Base-by-base conservation (phyloP, 495 filamentous ascomycete species). In the Aspergillus taichungensis region DNA sequence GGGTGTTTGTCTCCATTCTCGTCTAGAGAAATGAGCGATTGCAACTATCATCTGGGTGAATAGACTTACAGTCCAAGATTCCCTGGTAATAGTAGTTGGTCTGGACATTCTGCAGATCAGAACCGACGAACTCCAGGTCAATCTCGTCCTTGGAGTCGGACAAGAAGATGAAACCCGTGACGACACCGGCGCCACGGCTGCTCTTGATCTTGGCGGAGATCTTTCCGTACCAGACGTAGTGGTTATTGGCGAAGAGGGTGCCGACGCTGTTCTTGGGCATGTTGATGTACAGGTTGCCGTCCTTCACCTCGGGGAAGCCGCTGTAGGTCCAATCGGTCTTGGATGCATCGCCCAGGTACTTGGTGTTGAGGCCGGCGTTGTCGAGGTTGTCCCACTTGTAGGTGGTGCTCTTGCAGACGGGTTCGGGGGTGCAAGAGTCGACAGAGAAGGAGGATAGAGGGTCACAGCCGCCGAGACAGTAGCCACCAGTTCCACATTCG, bases 41-140 rank as follows among this genome's bases (percentile, higher is more conserved):
- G 30, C 12, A n/a, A 5, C 13, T 27, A 11, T 6, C 1, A 27
- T 10, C 12, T 5, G 28, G 12, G 51, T 67, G 39, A 66, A 58
- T 40, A 8, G 8, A 75, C 89, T 71, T 72, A 95, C 90, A 98
- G 59, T 94, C 71, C 6, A 88, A 79, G 53, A 96, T 83, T 50
- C 94, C 92, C 66, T 97, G 92, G 70, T 82, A 95, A 69, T 97
- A 98, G 73, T 77, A 98, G 72, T 98, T 98, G 56, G 87, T 88
- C 72, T 98, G 89, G 13, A 83, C 85, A 40, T 73, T 74, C 13
- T 72, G 56, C 57, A 95, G 64, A 52, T 96, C 85, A 37, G 76
- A 75, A 45, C 92, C 92, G 43, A 98, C 79, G 59, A 80, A 98
- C 68, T 98, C 92, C 60, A 85, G 96, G 64, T 98, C 92, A 57